These are phyloP conservation scores for Fusarium duplospermum DNA, from an alignment of 2,329 filamentous ascomycete genomes.

Conservation along the genomic window DNA sequence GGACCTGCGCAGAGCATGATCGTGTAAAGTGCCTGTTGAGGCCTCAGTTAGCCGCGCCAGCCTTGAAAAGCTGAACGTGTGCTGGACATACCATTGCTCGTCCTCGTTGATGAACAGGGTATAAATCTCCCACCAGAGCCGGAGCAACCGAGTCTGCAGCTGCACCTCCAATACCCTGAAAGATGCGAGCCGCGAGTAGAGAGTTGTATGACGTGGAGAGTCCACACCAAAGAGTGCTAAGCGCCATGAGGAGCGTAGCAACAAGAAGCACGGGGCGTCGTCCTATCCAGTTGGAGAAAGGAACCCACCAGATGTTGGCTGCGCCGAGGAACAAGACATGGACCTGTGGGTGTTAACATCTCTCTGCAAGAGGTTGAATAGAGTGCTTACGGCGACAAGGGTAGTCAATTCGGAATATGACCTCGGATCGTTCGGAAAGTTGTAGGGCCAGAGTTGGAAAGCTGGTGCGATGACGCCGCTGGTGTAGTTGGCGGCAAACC, in stretches of 20 bases:
- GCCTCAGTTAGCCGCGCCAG: rapidly evolving
- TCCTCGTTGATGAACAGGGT: slow-evolving; percentile 51
- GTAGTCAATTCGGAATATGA: slow-evolving; percentile 42
- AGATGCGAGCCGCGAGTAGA: slow-evolving; percentile 45
- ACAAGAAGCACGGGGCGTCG: slow-evolving; percentile 47
- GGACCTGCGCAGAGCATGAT: slow-evolving; percentile 48
- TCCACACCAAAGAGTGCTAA: slow-evolving; percentile 44
- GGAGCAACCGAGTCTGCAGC: slow-evolving; percentile 51
- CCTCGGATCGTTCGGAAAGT: slow-evolving; percentile 44
- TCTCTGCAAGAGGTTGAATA: not conserved
- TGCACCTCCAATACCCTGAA: slow-evolving; percentile 49
- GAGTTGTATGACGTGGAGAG: slow-evolving; percentile 38
- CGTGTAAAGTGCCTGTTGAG: slow-evolving; percentile 47
- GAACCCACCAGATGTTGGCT: slow-evolving; percentile 52
- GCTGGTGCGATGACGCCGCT: slow-evolving; percentile 49
- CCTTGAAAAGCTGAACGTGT: not conserved
- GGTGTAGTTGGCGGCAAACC: slow-evolving; percentile 50
- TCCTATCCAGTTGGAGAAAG: slow-evolving; percentile 51
- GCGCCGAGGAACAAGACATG: slow-evolving; percentile 50
- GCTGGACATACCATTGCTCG: slow-evolving; percentile 43
- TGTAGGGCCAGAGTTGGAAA: slow-evolving; percentile 46
- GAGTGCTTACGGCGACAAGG: slow-evolving; percentile 46
- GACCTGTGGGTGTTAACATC: slow-evolving; percentile 35
- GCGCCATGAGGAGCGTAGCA: slow-evolving; percentile 44
- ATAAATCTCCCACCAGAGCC: slow-evolving; percentile 50